A percentile compares a stretch with the other conserved stretches of the same genome.
These are phyloP conservation scores for Nemophila menziesii DNA, from an alignment of 257 asterid genomes.

Conservation along the genomic window DNA sequence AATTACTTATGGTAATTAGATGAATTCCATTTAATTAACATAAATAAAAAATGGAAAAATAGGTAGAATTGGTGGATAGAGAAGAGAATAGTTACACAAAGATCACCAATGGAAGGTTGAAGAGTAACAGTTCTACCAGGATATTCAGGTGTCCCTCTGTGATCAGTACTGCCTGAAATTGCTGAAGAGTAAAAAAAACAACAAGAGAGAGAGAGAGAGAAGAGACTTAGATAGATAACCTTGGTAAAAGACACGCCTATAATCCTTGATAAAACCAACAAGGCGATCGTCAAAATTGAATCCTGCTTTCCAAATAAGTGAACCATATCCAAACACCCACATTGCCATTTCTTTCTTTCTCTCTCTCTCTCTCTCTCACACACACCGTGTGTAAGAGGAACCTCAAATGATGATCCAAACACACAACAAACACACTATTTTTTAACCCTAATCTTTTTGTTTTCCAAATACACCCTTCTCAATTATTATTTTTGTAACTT, in stretches of 20 bases:
- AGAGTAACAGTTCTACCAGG: conserved; percentile 92
- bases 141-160: conserved; percentile 83
- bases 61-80: background rate
- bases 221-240: conserved; percentile 19
- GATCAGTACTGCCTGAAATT: conserved; percentile 90
- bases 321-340: conserved; percentile 99
- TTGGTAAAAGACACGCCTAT: conserved; percentile 93
- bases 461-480: no score
- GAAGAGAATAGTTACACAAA: conserved; percentile 59
- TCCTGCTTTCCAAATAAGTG: conserved; percentile 89
- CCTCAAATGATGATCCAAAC: no score
- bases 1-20: no score
- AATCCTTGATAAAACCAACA: conserved; percentile 69
- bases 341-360: conserved; percentile 38
- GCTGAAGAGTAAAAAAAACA: background rate
- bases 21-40: no score
- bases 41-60: no score
- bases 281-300: conserved; percentile 67
- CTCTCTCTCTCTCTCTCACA: conserved; percentile 1
- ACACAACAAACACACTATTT: no score
- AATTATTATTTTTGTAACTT: no score
- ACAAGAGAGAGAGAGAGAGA: background rate
- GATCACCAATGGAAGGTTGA: conserved; percentile 74
- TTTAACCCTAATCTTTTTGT: no score
- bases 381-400: no score